Evolutionary conservation across 495 filamentous ascomycete species (phyloP), one percentile per base, ranked within the genome.

Genomic region (Hypoxylon fuscum): DNA sequence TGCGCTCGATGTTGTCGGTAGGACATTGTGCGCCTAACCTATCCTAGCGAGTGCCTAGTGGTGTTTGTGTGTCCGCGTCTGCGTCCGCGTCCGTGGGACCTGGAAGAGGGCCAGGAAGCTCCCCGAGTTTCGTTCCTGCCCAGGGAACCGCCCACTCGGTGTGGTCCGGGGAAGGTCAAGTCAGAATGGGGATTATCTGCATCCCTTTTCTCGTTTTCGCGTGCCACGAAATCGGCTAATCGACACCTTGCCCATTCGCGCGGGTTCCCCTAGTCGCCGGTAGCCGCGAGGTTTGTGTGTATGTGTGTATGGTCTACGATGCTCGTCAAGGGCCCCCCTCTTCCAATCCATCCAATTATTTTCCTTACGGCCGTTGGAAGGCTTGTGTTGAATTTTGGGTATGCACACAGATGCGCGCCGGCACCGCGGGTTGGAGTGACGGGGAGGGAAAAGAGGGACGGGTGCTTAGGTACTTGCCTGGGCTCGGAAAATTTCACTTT

Each of bases 291-390:
- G 41, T 22, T 51, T 38, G 48, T 41, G 14, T 20, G 18, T 37
- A 23, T 32, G 29, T 31, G 25, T 37, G 47, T 17, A 7, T 45
- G 27, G 20, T 47, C 3, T 35, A 27, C 34, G 38, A 27, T 27
- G 25, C 25, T 4, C 8, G 25, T 27, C 25, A 27, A 27, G 40
- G 35, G 22, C 22, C 42, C 27, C 9, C 55, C 38, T 35, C 35
- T 35, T 20, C 55, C 21, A 7, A 5, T n/a, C 18, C 44, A 29
- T n/a, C n/a, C n/a, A n/a, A n/a, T n/a, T n/a, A n/a, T n/a, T n/a
- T n/a, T n/a, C 44, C 62, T 72, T 72, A 72, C 69, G 69, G 69
- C 69, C 69, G 69, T 69, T 64, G 52, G 21, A 12, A 59, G 64
- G 43, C 37, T 14, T 17, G 41, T 17, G 41, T 42, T 8, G 17